Conservation (phyloP, 768 basidiomycete genomes). For the Lactifluus piperatus region DNA sequence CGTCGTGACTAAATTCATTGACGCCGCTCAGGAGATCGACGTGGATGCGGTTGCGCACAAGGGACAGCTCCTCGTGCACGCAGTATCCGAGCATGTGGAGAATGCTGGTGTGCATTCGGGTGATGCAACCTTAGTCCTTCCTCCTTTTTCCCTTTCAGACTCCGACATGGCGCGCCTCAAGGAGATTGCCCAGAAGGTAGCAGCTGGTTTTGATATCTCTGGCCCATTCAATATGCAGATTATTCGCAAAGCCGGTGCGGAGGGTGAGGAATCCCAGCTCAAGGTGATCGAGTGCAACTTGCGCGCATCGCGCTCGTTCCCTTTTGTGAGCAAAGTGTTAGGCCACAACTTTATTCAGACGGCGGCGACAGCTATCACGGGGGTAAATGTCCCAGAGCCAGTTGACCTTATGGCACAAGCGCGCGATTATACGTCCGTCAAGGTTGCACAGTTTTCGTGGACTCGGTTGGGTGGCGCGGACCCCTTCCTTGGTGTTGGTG, state of each 20-base stretch:
- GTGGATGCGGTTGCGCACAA: constrained; percentile 94
- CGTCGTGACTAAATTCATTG: constrained; percentile 98
- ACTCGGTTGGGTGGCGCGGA: constrained; percentile 92
- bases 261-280: constrained; percentile 53
- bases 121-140: constrained; percentile 94
- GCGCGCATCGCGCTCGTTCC: constrained; percentile 96
- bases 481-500: constrained; percentile 92
- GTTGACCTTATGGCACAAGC: constrained; percentile 85
- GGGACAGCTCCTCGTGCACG: constrained; percentile 87
- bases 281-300: constrained; percentile 99
- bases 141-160: constrained; percentile 74
- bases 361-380: constrained; percentile 82
- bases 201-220: constrained; percentile 89
- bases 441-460: constrained; percentile 98
- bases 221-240: constrained; percentile 99
- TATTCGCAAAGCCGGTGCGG: constrained; percentile 66
- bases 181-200: constrained; percentile 91
- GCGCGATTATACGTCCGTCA: constrained; percentile 90
- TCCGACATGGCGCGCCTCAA: constrained; percentile 83
- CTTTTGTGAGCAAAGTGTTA: constrained; percentile 97
- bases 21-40: constrained; percentile 95
- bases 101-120: constrained; percentile 98
- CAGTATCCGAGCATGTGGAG: constrained; percentile 97
- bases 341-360: constrained; percentile 96
- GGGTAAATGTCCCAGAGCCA: constrained; percentile 80